phyloP scores from a whole-genome alignment of 768 basidiomycete genomes.

The Lenzites betulinus region DNA sequence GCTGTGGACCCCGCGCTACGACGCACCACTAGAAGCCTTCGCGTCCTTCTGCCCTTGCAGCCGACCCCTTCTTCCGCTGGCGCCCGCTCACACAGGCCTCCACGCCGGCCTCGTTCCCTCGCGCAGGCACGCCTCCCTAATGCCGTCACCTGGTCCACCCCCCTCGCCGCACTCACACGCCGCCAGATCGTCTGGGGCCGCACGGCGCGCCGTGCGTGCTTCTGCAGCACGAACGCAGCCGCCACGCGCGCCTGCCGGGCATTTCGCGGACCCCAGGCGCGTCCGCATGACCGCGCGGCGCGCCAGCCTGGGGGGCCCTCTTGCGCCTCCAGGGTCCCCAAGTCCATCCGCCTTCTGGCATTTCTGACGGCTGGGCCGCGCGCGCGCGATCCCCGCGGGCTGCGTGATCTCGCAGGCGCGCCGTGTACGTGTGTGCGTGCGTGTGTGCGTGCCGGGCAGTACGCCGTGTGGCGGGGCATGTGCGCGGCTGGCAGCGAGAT shows the following conservation, averaged over 20 bases:
- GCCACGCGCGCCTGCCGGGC: too few species aligned
- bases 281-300: too few species aligned
- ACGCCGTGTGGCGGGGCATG: too few species aligned
- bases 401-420: too few species aligned
- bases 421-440: too few species aligned
- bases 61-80: background rate
- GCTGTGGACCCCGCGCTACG: background rate
- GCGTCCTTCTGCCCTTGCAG: too few species aligned
- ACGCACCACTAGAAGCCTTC: background rate
- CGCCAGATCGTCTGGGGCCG: background rate
- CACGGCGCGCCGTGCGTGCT: background rate
- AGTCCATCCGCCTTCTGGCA: background rate
- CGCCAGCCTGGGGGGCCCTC: too few species aligned
- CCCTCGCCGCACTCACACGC: background rate
- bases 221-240: too few species aligned
- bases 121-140: background rate
- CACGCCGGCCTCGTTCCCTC: background rate
- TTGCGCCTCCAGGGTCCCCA: background rate
- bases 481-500: too few species aligned
- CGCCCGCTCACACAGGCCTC: background rate
- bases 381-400: too few species aligned
- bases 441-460: too few species aligned
- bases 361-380: background rate
- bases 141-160: background rate
- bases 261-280: too few species aligned